Evolutionary conservation across 2,329 filamentous ascomycete genomes (phyloP).

Genomic region (Xylariaceae sp.): DNA sequence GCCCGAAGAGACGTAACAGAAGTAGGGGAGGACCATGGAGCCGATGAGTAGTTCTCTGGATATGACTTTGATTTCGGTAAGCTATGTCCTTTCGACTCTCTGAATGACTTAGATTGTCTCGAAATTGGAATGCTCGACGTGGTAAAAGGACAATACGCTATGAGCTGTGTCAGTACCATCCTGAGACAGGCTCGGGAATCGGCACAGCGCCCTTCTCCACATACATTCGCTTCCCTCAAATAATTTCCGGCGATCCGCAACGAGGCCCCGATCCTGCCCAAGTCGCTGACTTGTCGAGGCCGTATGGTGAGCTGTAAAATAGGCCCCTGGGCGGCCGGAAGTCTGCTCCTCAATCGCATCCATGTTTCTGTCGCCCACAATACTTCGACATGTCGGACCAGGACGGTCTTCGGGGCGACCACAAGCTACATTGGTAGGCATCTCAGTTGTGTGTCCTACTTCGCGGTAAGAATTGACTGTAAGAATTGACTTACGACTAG

Average conservation of each 20-base stretch:
- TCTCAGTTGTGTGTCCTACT: conserved; percentile 5
- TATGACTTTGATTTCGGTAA: conserved; percentile 7
- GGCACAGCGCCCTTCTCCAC: conserved; percentile 9
- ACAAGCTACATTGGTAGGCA: neutral
- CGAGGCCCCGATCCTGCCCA: conserved; percentile 30
- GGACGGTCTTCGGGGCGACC: neutral
- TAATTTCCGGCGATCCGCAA: conserved; percentile 32
- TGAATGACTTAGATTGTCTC: conserved; percentile 9
- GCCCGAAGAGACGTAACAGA: neutral
- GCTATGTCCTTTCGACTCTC: conserved; percentile 6
- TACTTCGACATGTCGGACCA: neutral
- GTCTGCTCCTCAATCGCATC: conserved; percentile 2
- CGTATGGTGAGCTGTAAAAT: neutral
- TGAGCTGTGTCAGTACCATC: conserved; percentile 9
- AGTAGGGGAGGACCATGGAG: neutral
- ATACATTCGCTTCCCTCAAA: conserved; percentile 32
- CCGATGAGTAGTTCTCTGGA: neutral
- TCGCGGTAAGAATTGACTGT: conserved; percentile 15
- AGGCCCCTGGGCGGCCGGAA: neutral
- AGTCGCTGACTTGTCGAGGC: conserved; percentile 16
- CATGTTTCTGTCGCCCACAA: neutral
- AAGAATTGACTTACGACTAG: conserved; percentile 8
- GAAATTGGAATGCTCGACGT: conserved; percentile 11
- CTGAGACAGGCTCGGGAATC: conserved; percentile 2
- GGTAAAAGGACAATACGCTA: conserved; percentile 11